Evolutionary conservation across 2,329 filamentous ascomycete species (phyloP).

Genomic region (Ustulina deusta): DNA sequence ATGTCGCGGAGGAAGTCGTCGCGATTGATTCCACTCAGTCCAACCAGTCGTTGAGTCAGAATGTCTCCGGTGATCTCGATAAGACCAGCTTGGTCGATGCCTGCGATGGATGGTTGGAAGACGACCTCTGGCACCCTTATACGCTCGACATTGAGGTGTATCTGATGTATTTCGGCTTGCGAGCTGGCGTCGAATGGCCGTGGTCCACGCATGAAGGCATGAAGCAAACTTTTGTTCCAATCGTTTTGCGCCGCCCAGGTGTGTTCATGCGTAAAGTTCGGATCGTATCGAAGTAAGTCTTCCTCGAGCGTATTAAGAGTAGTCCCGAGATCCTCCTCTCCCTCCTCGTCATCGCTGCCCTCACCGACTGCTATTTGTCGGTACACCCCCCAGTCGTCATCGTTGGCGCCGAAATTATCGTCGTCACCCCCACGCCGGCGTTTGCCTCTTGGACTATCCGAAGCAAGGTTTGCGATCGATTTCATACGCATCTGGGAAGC

Average conservation of each 20-base stretch:
- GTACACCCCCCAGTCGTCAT: constrained; percentile 98
- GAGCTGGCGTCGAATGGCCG: constrained; percentile 85
- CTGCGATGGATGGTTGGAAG: constrained; percentile 92
- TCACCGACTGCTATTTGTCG: constrained; percentile 88
- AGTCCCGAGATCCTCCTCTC: constrained; percentile 82
- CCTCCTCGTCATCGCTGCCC: constrained; percentile 83
- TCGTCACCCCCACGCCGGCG: constrained; percentile 89
- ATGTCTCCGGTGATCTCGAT: constrained; percentile 94
- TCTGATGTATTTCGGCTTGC: constrained; percentile 83
- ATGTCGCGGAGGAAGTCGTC: constrained; percentile 84
- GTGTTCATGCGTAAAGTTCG: constrained; percentile 89
- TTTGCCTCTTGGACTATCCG: constrained; percentile 87
- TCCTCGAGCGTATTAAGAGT: constrained; percentile 82
- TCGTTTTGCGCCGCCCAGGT: constrained; percentile 92
- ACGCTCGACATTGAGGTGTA: constrained; percentile 96
- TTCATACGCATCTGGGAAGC: constrained; percentile 99
- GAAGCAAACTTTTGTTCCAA: constrained; percentile 92
- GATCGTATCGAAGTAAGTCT: constrained; percentile 87
- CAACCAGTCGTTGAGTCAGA: constrained; percentile 80
- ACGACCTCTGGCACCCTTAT: constrained; percentile 94
- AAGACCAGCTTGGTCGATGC: constrained; percentile 91
- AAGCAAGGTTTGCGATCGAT: constrained; percentile 93
- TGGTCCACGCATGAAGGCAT: constrained; percentile 89
- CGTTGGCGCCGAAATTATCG: constrained; percentile 95
- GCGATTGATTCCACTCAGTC: constrained; percentile 62